phyloP scores from a whole-genome alignment of 116 monocot genomes.

The Trichopus zeylanicus region DNA sequence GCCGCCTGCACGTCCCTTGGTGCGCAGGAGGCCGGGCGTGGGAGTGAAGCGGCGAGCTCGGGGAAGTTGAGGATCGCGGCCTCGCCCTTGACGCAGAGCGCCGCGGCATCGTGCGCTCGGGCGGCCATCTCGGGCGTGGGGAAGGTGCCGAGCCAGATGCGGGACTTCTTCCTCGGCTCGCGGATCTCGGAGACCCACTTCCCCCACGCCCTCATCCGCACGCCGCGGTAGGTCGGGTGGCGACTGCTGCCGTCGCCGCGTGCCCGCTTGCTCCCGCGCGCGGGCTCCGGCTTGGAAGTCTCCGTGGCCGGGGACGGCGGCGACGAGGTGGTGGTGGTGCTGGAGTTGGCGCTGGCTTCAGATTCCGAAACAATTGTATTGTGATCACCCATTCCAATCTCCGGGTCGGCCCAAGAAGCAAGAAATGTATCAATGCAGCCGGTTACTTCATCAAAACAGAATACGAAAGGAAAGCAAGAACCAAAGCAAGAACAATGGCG shows the following conservation, averaged over 20 bases:
- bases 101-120: conserved; percentile 32
- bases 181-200: conserved; percentile 90
- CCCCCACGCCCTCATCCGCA: conserved; percentile 64
- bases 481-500: background rate
- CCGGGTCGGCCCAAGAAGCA: too few species aligned
- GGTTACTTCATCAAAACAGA: background rate
- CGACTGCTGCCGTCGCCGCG: conserved; percentile 6
- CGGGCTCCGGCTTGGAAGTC: background rate
- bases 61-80: conserved; percentile 38
- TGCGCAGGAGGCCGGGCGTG: conserved; percentile 22
- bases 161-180: conserved; percentile 67
- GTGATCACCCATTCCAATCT: conserved; percentile 1
- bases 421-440: background rate
- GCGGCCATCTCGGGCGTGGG: conserved; percentile 75
- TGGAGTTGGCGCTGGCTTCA: background rate
- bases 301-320: background rate
- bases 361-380: background rate
- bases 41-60: conserved; percentile 18
- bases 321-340: too few species aligned
- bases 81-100: conserved; percentile 29
- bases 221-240: conserved; percentile 44
- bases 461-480: background rate
- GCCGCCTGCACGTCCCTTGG: conserved; percentile 37
- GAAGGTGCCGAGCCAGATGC: conserved; percentile 88
- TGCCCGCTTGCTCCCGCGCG: background rate